Evolutionary conservation across 2,329 filamentous ascomycete species (phyloP), one percentile per base, ranked within the genome.

Genomic region (Aspergillus intermedius): DNA sequence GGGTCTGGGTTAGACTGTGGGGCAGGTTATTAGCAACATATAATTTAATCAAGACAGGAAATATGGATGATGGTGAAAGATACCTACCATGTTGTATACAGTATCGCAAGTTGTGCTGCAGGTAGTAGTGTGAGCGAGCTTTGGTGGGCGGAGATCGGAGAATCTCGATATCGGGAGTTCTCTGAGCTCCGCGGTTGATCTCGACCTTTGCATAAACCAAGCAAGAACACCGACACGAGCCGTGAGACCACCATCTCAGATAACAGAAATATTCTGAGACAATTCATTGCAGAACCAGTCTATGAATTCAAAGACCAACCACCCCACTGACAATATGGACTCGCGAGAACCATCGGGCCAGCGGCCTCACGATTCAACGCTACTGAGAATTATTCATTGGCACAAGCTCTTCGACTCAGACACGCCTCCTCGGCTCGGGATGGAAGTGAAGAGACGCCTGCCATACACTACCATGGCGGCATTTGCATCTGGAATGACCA

Each of bases 361-460:
- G 30, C 52, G 42, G 22, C 17, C 39, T 32, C 41, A 43, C 21
- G 41, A 43, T 28, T 43, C 41, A 25, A 22, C 41, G n/a, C 46
- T 65, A 21, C 50, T 63, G 30, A 65, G 64, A 48, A 51, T 66
- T 30, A 46, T 65, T n/a, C 52, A 65, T 37, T 68, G 64, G 65
- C 61, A 68, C 50, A 67, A 64, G 46, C 56, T 68, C 40, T 69
- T 70, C 50, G 62, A 68, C 47, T 66, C 66, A 12, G 61, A 64
- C 49, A 61, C 60, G 23, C 65, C 66, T 41, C 64, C 67, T 21
- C 62, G 80, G 48, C 71, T 83, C 23, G 84, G 83, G 30, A 79
- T 90, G 47, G 78, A 83, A 43, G 79, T 85, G 40, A 70, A 79
- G 32, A 64, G 79, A 15, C 85, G 88, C 50, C 76, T 93, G 34